Percentiles rank a stretch among this genome's conserved stretches.
phyloP scores from a whole-genome alignment of 2,329 filamentous ascomycete species.

The Xylariaceae sp. region DNA sequence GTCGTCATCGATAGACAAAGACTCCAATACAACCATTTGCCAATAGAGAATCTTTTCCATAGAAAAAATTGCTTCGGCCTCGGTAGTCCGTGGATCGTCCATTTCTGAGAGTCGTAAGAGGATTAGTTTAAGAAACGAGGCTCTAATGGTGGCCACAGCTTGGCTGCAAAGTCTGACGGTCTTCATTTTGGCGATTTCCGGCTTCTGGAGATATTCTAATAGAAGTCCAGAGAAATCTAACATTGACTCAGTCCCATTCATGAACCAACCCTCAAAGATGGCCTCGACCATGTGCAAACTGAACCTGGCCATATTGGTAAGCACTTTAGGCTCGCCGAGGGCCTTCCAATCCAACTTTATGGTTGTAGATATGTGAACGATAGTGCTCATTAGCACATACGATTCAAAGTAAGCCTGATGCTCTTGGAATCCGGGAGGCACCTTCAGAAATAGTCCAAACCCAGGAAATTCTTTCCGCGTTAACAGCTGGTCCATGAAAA shows the following conservation, averaged over 20 bases:
- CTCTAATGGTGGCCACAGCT: constrained; percentile 74
- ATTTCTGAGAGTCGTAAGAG: constrained; percentile 83
- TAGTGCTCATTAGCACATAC: constrained; percentile 76
- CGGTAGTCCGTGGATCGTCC: constrained; percentile 64
- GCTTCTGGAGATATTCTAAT: constrained; percentile 85
- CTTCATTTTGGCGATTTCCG: constrained; percentile 80
- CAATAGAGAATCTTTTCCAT: constrained; percentile 90
- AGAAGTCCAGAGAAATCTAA: constrained; percentile 85
- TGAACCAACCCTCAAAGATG: constrained; percentile 95
- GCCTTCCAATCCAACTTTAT: constrained; percentile 73
- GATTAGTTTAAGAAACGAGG: constrained; percentile 76
- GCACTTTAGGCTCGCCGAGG: constrained; percentile 77
- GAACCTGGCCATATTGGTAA: constrained; percentile 86
- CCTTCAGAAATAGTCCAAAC: constrained; percentile 81
- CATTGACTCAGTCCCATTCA: constrained; percentile 80
- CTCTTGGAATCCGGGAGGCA: constrained; percentile 90
- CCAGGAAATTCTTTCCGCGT: constrained; percentile 88
- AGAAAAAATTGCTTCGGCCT: constrained; percentile 68
- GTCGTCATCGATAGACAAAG: constrained; percentile 76
- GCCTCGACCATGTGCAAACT: constrained; percentile 82
- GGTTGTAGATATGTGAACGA: constrained; percentile 69
- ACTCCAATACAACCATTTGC: constrained; percentile 86
- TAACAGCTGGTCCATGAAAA: constrained; percentile 86
- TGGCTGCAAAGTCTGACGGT: constrained; percentile 89
- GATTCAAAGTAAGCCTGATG: constrained; percentile 96